Evolutionary conservation across 306 rosid species (phyloP).

Genomic region (Lotus japonicus): DNA sequence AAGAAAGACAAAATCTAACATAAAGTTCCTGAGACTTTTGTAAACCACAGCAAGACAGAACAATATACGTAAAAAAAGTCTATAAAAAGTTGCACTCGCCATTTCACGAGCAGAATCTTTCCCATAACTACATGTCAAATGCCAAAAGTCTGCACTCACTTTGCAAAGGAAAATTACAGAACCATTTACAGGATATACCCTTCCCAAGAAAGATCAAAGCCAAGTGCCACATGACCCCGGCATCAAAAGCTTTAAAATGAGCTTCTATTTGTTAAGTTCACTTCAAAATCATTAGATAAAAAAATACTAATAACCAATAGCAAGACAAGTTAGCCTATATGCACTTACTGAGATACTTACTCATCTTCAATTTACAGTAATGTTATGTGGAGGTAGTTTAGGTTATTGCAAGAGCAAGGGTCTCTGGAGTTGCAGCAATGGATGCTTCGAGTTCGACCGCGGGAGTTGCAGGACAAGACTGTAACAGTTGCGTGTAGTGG

Average conservation of each 20-base stretch:
- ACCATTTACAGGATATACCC: slow-evolving; percentile 20
- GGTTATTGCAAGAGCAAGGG: slow-evolving; percentile 25
- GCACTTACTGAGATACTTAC: slow-evolving; percentile 21
- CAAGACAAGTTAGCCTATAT: slow-evolving; percentile 39
- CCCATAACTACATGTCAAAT: slow-evolving; percentile 16
- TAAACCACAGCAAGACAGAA: slow-evolving; percentile 3
- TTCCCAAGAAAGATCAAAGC: slow-evolving; percentile 26
- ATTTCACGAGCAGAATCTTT: slow-evolving; percentile 22
- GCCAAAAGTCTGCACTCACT: slow-evolving; percentile 26
- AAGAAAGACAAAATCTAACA: not conserved
- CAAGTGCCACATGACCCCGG: not conserved
- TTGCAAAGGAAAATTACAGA: slow-evolving; percentile 24
- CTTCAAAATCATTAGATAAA: slow-evolving; percentile 16
- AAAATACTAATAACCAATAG: not conserved
- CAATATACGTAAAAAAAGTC: not conserved
- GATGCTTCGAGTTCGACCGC: slow-evolving; percentile 34
- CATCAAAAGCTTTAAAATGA: slow-evolving; percentile 20
- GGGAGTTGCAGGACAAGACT: slow-evolving; percentile 12
- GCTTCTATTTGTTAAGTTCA: slow-evolving; percentile 31
- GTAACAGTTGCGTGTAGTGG: slow-evolving; percentile 52
- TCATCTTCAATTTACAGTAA: slow-evolving; percentile 37
- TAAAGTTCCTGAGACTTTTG: not conserved
- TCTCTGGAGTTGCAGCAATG: not conserved
- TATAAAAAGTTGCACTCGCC: slow-evolving; percentile 8
- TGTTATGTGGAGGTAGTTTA: slow-evolving; percentile 21